Evolutionary conservation across 768 basidiomycete genomes (phyloP), one percentile per base, ranked within the genome.

Genomic region (Hypsizygus marmoreus): DNA sequence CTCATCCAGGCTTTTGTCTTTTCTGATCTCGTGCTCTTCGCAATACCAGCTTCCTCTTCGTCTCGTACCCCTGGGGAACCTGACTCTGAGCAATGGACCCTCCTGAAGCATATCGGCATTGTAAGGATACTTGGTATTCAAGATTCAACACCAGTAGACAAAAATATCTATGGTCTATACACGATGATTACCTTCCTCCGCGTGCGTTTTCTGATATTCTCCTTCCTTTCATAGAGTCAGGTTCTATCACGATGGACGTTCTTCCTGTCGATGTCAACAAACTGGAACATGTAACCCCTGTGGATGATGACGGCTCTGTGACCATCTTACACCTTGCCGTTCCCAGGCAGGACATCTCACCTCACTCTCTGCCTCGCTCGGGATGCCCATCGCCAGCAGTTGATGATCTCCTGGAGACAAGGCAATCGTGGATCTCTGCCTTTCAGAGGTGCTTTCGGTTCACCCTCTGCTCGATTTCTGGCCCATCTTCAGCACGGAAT

Each of bases 11-110:
- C 60, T 29, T 71, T 74, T 14, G 43, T 59, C 11, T 89, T 91
- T 64, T 79, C 79, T 13, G 89, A 93, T 61, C 45, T 91, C 24
- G 60, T 88, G 37, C 54, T 91, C n/a, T 60, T 91, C 22, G 76
- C 80, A 13, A 66, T 66, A 17, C 66, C 70, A n/a, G 50, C 49
- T 1, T 50, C 45, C 13, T 47, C 61, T 29, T 41, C 51, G 24
- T 54, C 47, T 20, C 42, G n/a, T n/a, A n/a, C n/a, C n/a, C n/a
- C n/a, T n/a, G n/a, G n/a, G n/a, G n/a, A n/a, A n/a, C n/a, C 51
- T 17, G 54, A 57, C 20, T 37, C 58, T 13, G 50, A 51, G 6
- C 55, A 51, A 41, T 61, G 60, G 64, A 49, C 50, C 32, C 53
- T 65, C 49, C 53, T 65, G 17, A 60, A 65, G 6, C 67, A 52